Conservation (phyloP, 768 basidiomycete species). For the Trametopsis cervina region DNA sequence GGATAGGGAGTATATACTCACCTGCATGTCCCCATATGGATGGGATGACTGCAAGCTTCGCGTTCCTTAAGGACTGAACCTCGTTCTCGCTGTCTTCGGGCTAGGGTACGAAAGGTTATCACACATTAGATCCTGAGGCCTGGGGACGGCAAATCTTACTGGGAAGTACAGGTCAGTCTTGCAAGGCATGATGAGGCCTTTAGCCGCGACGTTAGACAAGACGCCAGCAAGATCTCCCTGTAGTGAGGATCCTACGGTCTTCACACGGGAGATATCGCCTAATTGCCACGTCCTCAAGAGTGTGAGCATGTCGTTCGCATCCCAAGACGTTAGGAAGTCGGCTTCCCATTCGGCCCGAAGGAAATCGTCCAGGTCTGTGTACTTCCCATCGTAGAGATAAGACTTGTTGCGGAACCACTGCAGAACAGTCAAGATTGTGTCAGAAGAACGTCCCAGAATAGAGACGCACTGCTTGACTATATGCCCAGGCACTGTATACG, state of each 20-base stretch:
- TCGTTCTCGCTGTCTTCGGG: constrained; percentile 51
- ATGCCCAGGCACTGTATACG: constrained; percentile 53
- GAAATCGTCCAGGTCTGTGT: constrained; percentile 41
- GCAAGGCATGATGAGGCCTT: constrained; percentile 50
- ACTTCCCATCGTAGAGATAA: constrained; percentile 38
- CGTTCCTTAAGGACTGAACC: constrained; percentile 30
- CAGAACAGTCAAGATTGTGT: background rate
- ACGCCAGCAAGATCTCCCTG: constrained; percentile 34
- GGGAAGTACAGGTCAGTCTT: constrained; percentile 57
- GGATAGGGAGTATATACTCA: constrained; percentile 19
- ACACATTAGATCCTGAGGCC: background rate
- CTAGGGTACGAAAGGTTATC: constrained; percentile 28
- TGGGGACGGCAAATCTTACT: constrained; percentile 20
- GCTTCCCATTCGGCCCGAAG: constrained; percentile 47
- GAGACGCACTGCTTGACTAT: constrained; percentile 42
- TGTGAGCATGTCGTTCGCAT: constrained; percentile 46
- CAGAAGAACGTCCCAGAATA: background rate
- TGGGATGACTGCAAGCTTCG: constrained; percentile 44
- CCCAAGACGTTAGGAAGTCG: constrained; percentile 36
- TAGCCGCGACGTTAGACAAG: constrained; percentile 39
- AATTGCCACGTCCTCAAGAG: constrained; percentile 44
- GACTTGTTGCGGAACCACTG: constrained; percentile 50
- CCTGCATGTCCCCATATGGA: constrained; percentile 55
- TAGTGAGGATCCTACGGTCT: constrained; percentile 20
- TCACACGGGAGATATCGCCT: constrained; percentile 41